Conservation (phyloP, 495 filamentous ascomycete genomes). For the Xylaria grammica region DNA sequence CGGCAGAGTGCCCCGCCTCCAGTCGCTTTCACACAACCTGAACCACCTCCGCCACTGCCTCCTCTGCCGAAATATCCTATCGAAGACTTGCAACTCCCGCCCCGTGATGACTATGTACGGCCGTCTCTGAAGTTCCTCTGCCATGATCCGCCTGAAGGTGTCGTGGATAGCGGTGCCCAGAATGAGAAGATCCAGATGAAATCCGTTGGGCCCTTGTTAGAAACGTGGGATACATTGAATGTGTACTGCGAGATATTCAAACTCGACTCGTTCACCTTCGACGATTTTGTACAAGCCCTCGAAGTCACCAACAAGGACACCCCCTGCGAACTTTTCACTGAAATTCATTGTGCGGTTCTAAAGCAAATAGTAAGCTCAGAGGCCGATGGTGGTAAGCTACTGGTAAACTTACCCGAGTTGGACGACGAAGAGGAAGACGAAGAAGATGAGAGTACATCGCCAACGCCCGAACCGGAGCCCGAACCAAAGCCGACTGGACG, state of each 20-base stretch:
- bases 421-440: conserved; percentile 68
- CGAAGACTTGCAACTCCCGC: conserved; percentile 84
- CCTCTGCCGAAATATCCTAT: conserved; percentile 92
- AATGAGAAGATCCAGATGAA: conserved; percentile 72
- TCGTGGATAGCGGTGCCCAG: conserved; percentile 36
- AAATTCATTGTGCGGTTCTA: conserved; percentile 88
- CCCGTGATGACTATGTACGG: conserved; percentile 61
- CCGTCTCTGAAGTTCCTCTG: conserved; percentile 81
- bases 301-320: conserved; percentile 75
- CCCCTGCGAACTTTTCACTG: conserved; percentile 85
- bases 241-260: conserved; percentile 93
- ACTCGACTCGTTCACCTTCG: conserved; percentile 95
- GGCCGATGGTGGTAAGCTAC: conserved; percentile 75
- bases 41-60: conserved; percentile 67
- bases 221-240: conserved; percentile 95
- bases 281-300: conserved; percentile 92
- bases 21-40: conserved; percentile 25
- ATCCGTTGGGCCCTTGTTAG: conserved; percentile 78
- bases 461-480: conserved; percentile 63
- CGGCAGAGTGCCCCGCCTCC: conserved; percentile 44
- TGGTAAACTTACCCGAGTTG: conserved; percentile 78
- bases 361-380: conserved; percentile 82
- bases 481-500: conserved; percentile 67
- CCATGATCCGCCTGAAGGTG: conserved; percentile 55
- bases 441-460: conserved; percentile 53